Evolutionary conservation across 768 basidiomycete species (phyloP).

Genomic region (Lactifluus piperatus): DNA sequence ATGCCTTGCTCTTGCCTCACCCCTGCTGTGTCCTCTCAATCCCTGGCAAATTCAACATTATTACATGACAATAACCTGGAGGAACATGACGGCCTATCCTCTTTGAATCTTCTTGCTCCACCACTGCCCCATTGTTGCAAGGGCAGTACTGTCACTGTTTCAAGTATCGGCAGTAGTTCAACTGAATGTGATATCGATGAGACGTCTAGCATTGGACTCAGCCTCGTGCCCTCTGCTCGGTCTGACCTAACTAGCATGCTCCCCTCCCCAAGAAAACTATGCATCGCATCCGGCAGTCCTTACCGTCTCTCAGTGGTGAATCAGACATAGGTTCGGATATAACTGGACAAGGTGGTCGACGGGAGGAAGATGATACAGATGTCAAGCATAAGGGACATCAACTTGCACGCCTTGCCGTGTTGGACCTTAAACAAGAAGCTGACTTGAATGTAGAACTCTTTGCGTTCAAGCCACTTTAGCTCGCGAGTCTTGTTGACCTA

Average conservation of each 20-base stretch:
- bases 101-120: no score
- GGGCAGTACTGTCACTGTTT: no score
- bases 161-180: no score
- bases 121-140: no score
- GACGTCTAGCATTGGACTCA: conserved; percentile 19
- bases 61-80: no score
- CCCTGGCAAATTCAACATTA: no score
- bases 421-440: conserved; percentile 32
- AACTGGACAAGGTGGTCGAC: conserved; percentile 17
- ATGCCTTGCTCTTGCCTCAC: no score
- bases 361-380: conserved; percentile 19
- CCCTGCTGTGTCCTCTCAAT: no score
- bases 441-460: conserved; percentile 65
- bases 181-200: no score
- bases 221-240: conserved; percentile 22
- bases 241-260: conserved; percentile 29
- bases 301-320: conserved; percentile 19
- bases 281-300: conserved; percentile 2
- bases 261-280: conserved; percentile 26
- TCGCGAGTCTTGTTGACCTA: no score
- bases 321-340: not conserved
- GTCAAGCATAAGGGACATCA: conserved; percentile 1
- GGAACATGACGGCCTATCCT: no score
- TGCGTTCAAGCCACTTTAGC: no score
- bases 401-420: conserved; percentile 22